Conservation (phyloP, 2,329 filamentous ascomycete genomes). For the Plenodomus tracheiphilus region DNA sequence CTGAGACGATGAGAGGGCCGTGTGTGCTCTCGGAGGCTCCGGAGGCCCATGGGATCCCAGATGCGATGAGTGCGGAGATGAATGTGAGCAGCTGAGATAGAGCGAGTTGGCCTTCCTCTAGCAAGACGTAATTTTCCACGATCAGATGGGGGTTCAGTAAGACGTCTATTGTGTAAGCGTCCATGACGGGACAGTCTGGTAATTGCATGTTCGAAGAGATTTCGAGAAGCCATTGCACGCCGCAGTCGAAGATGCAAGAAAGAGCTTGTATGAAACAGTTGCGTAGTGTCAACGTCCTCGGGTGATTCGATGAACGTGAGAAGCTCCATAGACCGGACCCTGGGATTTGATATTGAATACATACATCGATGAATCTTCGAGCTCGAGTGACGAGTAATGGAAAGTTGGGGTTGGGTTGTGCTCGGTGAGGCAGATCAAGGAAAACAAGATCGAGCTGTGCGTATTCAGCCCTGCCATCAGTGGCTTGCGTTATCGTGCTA, state of each 20-base stretch:
- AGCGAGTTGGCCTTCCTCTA: conserved; percentile 21
- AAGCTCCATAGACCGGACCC: conserved; percentile 31
- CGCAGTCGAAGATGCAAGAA: conserved; percentile 46
- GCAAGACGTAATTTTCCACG: conserved; percentile 42
- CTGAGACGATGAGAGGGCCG: conserved; percentile 34
- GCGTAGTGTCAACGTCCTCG: conserved; percentile 43
- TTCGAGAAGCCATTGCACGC: conserved; percentile 45
- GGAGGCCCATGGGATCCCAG: conserved; percentile 39
- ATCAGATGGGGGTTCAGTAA: conserved; percentile 40
- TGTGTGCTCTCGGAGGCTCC: conserved; percentile 34
- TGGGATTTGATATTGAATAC: conserved; percentile 30
- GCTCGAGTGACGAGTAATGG: conserved; percentile 35
- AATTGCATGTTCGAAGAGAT: conserved; percentile 34
- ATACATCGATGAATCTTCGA: conserved; percentile 39
- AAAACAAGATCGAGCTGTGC: conserved; percentile 47
- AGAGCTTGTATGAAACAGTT: conserved; percentile 49
- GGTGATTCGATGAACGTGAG: conserved; percentile 33
- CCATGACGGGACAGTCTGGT: conserved; percentile 9
- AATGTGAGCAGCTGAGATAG: conserved; percentile 24
- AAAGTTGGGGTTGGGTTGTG: conserved; percentile 33
- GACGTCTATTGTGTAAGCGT: conserved; percentile 24
- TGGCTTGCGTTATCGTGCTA: conserved; percentile 28
- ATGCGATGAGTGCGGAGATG: conserved; percentile 27
- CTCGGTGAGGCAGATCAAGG: conserved; percentile 37
- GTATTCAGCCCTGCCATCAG: conserved; percentile 43